Conservation (phyloP, 352 stramenopile species). For the Phytophthora foliorum region DNA sequence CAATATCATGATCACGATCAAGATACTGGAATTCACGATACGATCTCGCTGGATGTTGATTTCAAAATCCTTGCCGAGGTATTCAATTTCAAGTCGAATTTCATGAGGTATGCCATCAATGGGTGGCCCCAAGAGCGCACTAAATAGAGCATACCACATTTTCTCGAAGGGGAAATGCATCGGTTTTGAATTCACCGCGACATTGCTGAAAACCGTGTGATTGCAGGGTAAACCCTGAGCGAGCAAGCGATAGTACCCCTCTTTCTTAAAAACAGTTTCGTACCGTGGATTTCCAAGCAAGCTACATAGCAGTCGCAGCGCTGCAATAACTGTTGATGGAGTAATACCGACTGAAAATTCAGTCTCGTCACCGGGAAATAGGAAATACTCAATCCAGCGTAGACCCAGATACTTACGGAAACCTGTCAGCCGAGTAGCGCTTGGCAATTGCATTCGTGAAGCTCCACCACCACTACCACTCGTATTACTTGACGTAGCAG, state of each 20-base stretch:
- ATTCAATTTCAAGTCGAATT: constrained; percentile 73
- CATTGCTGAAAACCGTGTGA: constrained; percentile 33
- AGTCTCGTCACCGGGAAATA: constrained; percentile 50
- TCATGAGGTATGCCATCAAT: constrained; percentile 70
- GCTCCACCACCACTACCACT: constrained; percentile 9
- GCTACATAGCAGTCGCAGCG: constrained; percentile 57
- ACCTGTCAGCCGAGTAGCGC: constrained; percentile 51
- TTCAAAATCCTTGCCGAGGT: constrained; percentile 75
- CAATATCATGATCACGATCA: constrained; percentile 61
- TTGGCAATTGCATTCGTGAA: constrained; percentile 61
- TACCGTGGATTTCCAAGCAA: constrained; percentile 60
- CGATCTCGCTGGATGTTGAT: constrained; percentile 68
- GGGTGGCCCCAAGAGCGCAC: constrained; percentile 65
- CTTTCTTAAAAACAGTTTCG: constrained; percentile 65
- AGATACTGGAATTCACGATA: constrained; percentile 60
- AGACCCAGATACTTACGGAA: constrained; percentile 72
- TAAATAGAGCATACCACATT: constrained; percentile 79
- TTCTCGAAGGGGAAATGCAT: constrained; percentile 67
- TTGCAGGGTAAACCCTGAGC: constrained; percentile 68
- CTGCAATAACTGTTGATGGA: constrained; percentile 62
- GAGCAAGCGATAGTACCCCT: constrained; percentile 77
- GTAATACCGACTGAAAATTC: constrained; percentile 46
- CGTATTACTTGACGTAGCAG: constrained; percentile 13
- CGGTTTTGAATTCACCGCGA: constrained; percentile 3
- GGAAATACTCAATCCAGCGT: constrained; percentile 74